Evolutionary conservation across 2,329 filamentous ascomycete species (phyloP).

Genomic region (Cladosporium austrohemisphaericum): DNA sequence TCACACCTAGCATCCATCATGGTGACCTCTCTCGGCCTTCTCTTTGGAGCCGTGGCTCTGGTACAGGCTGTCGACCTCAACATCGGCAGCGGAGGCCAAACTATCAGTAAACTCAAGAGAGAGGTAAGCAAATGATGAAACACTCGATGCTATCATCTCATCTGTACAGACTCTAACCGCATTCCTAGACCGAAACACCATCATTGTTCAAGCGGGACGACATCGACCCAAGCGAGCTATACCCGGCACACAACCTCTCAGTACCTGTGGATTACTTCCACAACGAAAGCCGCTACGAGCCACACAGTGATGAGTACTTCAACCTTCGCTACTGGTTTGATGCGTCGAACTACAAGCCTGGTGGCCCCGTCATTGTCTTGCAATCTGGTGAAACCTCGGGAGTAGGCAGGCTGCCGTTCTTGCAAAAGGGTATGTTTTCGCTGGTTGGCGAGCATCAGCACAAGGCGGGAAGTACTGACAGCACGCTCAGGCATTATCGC

Average conservation of each 20-base stretch:
- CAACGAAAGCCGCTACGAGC: slow-evolving; percentile 72
- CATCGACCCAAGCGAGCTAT: slow-evolving; percentile 36
- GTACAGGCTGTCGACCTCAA: background rate
- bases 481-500: slow-evolving; percentile 56
- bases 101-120: background rate
- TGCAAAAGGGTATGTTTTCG: slow-evolving; percentile 61
- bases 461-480: background rate
- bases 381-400: slow-evolving; percentile 67
- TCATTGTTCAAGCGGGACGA: slow-evolving; percentile 20
- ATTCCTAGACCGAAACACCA: background rate
- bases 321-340: slow-evolving; percentile 81
- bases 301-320: slow-evolving; percentile 67
- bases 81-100: slow-evolving; percentile 9
- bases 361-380: slow-evolving; percentile 77
- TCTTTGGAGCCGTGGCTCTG: slow-evolving; percentile 1
- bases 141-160: too few species aligned
- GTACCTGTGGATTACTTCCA: slow-evolving; percentile 76
- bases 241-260: slow-evolving; percentile 50
- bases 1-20: slow-evolving; percentile 7
- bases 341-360: slow-evolving; percentile 66
- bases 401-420: slow-evolving; percentile 60
- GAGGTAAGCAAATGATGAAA: background rate
- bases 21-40: background rate
- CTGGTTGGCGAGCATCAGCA: too few species aligned
- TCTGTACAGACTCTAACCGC: too few species aligned